phyloP scores from a whole-genome alignment of 1,284 basidiomycete genomes.

The Phlebopus sp. region DNA sequence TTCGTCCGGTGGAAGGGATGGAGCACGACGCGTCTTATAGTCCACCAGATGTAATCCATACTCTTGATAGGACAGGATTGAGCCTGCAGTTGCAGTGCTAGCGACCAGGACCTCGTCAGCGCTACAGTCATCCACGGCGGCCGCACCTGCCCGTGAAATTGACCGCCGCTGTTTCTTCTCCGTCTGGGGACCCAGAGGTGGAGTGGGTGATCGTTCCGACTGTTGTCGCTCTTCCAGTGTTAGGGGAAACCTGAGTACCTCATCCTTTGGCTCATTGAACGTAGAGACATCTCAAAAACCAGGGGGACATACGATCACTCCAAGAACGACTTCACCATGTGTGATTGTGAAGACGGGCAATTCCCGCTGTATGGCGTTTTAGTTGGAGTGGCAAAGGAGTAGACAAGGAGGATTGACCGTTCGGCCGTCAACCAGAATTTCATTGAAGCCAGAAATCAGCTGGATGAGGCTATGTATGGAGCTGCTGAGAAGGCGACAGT shows the following conservation, averaged over 20 bases:
- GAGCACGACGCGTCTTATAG: constrained; percentile 67
- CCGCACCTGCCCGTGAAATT: not conserved
- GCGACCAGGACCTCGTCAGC: not conserved
- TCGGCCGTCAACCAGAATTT: constrained; percentile 49
- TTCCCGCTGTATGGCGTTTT: constrained; percentile 50
- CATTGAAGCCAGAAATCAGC: constrained; percentile 55
- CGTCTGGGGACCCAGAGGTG: constrained; percentile 7
- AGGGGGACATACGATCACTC: constrained; percentile 56
- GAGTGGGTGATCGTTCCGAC: not conserved
- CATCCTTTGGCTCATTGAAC: constrained; percentile 40
- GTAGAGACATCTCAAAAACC: not conserved
- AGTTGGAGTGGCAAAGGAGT: not conserved
- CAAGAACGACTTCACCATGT: constrained; percentile 53
- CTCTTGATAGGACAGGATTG: constrained; percentile 15
- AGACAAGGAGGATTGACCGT: constrained; percentile 35
- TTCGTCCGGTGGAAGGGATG: constrained; percentile 55
- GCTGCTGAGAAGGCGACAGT: not conserved
- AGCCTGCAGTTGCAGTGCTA: not conserved
- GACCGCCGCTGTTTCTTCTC: constrained; percentile 15
- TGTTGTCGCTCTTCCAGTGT: not conserved
- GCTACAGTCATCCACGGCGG: not conserved
- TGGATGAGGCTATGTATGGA: constrained; percentile 50
- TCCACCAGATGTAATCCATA: constrained; percentile 59
- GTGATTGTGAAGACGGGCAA: constrained; percentile 71
- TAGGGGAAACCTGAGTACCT: constrained; percentile 13